Conservation (phyloP, 2,329 filamentous ascomycete species). For the Ophiostoma angusticollis region DNA sequence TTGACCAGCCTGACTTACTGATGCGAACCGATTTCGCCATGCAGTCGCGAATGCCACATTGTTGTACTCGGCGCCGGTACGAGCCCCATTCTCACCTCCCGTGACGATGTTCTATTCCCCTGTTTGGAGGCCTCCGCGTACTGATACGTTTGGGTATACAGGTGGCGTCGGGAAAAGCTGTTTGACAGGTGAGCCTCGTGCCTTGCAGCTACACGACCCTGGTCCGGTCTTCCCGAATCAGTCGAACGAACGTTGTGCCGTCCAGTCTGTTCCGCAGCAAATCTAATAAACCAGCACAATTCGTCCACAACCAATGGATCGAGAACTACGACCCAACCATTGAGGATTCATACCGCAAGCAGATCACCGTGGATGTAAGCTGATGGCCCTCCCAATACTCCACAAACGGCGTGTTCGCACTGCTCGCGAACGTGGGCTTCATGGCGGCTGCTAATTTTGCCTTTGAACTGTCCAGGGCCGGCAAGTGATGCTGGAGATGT, state of each 20-base stretch:
- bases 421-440: background rate
- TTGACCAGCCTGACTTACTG: conserved; percentile 1
- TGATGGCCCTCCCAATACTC: too few species aligned
- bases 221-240: conserved; percentile 10
- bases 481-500: conserved; percentile 85
- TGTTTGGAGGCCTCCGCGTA: too few species aligned
- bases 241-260: too few species aligned
- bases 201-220: conserved; percentile 11
- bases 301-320: conserved; percentile 90
- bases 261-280: background rate
- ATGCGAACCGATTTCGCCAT: background rate
- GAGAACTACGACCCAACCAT: conserved; percentile 75
- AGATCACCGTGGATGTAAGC: conserved; percentile 73
- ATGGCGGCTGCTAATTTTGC: too few species aligned
- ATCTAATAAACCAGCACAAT: conserved; percentile 52
- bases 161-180: conserved; percentile 89
- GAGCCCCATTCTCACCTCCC: conserved; percentile 16
- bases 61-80: conserved; percentile 69
- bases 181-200: conserved; percentile 56
- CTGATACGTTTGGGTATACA: conserved; percentile 22
- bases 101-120: too few species aligned
- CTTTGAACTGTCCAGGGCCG: too few species aligned
- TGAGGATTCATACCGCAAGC: conserved; percentile 64
- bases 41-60: conserved; percentile 66
- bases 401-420: too few species aligned